These are phyloP conservation scores for Pichia sp. DNA, from an alignment of 1,139 yeast genomes.

Conservation along the genomic window DNA sequence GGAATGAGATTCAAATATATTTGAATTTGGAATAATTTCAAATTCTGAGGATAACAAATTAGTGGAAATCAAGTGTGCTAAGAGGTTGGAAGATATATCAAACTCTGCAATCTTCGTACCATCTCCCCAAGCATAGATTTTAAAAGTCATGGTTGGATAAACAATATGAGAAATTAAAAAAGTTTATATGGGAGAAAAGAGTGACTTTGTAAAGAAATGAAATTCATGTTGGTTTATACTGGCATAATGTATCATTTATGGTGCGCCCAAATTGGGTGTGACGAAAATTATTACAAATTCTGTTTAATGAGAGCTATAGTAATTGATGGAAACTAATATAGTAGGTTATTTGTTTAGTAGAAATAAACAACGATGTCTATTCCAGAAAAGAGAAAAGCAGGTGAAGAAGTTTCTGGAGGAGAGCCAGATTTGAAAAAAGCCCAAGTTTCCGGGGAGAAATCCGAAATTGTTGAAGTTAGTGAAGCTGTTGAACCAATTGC, in stretches of 20 bases:
- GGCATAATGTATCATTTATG: too few relatives aligned
- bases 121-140: conserved; percentile 57
- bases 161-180: not conserved
- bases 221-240: too few relatives aligned
- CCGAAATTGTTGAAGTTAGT: conserved; percentile 1
- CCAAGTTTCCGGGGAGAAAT: not conserved
- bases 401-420: not conserved
- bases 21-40: conserved; percentile 48
- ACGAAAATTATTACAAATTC: too few relatives aligned
- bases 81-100: conserved; percentile 42
- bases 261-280: not conserved
- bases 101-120: conserved; percentile 30
- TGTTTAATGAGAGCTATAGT: too few relatives aligned
- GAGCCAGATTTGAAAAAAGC: conserved; percentile 1
- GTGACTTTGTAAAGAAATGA: too few relatives aligned
- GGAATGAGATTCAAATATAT: conserved; percentile 40
- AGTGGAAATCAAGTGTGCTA: conserved; percentile 32
- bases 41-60: conserved; percentile 23
- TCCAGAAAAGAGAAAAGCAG: conserved; percentile 2
- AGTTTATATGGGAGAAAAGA: too few relatives aligned
- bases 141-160: conserved; percentile 23
- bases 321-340: too few relatives aligned
- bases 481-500: conserved; percentile 56
- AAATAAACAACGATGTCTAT: not conserved
- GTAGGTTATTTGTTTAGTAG: not conserved